phyloP scores from a whole-genome alignment of 768 basidiomycete genomes.

The Podaxis rugospora region DNA sequence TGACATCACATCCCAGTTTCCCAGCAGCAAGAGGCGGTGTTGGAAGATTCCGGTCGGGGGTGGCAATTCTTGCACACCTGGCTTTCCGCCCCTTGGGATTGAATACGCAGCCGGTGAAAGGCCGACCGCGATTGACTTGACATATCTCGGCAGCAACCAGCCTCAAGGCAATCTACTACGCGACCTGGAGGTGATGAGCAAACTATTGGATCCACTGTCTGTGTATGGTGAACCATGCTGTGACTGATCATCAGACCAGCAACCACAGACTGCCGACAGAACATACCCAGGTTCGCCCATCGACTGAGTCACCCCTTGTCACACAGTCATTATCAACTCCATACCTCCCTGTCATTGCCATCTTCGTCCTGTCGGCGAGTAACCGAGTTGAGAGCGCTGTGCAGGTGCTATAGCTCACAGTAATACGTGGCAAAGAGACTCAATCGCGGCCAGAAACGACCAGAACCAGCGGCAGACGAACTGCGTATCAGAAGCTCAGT shows the following conservation, averaged over 20 bases:
- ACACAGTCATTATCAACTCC: neutral
- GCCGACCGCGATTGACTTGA: neutral
- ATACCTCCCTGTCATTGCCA: neutral
- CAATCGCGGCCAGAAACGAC: neutral
- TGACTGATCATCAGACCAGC: slow-evolving; percentile 10
- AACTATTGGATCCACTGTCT: neutral
- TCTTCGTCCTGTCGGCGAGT: neutral
- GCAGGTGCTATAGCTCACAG: neutral
- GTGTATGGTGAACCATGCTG: neutral
- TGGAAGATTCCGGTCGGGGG: slow-evolving; percentile 9
- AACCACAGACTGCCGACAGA: neutral
- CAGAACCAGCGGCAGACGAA: neutral
- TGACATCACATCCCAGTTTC: slow-evolving; percentile 4
- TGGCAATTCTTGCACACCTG: neutral
- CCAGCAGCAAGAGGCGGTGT: slow-evolving; percentile 3
- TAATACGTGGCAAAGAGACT: neutral
- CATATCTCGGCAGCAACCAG: neutral
- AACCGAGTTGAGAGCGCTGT: neutral
- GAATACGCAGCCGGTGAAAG: neutral
- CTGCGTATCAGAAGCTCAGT: neutral
- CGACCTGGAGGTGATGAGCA: neutral
- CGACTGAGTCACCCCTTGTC: neutral
- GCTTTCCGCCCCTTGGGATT: neutral
- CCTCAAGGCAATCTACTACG: neutral
- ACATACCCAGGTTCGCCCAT: neutral